These are phyloP conservation scores for Leishmania amazonensis DNA, from an alignment of 208 protist species.

Conservation along the genomic window DNA sequence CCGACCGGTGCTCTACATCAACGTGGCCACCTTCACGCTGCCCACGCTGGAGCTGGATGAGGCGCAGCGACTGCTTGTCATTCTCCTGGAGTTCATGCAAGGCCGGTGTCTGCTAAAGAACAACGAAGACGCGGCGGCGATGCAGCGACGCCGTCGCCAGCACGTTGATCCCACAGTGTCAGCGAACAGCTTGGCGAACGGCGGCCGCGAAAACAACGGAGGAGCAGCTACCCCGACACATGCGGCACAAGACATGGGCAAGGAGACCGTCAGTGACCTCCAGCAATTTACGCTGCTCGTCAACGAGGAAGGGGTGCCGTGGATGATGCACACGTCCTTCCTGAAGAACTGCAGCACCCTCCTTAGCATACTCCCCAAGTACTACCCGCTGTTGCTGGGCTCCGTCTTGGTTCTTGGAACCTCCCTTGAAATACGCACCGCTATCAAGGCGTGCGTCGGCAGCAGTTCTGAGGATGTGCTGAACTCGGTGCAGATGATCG, in stretches of 20 bases:
- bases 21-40: constrained; percentile 39
- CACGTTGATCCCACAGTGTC: not conserved
- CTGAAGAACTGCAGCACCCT: constrained; percentile 41
- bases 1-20: constrained; percentile 61
- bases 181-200: not conserved
- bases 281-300: constrained; percentile 74
- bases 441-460: constrained; percentile 50
- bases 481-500: constrained; percentile 61
- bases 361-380: constrained; percentile 62
- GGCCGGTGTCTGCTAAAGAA: constrained; percentile 38
- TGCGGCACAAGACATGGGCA: constrained; percentile 9
- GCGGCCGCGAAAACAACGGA: not conserved
- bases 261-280: constrained; percentile 15
- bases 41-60: constrained; percentile 49
- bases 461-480: constrained; percentile 29
- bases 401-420: constrained; percentile 58
- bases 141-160: constrained; percentile 10
- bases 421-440: constrained; percentile 47
- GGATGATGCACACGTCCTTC: constrained; percentile 38
- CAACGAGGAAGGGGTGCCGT: constrained; percentile 55
- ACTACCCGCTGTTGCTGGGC: constrained; percentile 73
- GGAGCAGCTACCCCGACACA: not conserved
- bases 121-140: constrained; percentile 30
- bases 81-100: constrained; percentile 83
- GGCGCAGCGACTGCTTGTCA: constrained; percentile 51